Base-by-base conservation (phyloP, 352 stramenopile genomes). In the Peronosclerospora sorghi region DNA sequence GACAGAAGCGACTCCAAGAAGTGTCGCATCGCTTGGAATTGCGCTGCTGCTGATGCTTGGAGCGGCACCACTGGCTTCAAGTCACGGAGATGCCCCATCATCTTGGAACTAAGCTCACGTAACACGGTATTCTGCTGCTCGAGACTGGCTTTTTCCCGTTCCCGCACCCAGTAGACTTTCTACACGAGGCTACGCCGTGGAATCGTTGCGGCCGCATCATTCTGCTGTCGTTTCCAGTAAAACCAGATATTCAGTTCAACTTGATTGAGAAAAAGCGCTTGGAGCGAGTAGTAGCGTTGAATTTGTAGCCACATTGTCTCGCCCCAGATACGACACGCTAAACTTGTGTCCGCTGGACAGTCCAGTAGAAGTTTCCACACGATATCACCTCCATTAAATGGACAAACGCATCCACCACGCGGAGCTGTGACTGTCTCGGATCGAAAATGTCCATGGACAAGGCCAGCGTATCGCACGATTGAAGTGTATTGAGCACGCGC, bases 231-330 rank as follows among this genome's bases (percentile, higher is more conserved):
- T 10, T 62, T 63, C 64, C 69, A 86, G 13, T 62, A 66, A 3
- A 45, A 45, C 78, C 78, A 90, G 14, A 87, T 68, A 32, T 76
- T 71, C 1, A 87, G 56, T 46, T 90, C 77, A 54, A 88, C 79
- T 36, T 85, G 74, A 50, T 87, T 86, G 23, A 77, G 64, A 23
- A 89, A 54, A 3, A 87, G 52, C 8, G 73, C 70, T 29, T 80
- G 59, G 2, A 89, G 32, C 7, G 70, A 69, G 26, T 83, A 83
- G 43, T 83, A 91, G 4, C 72, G 68, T 50, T 63, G 60, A 10
- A 51, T 28, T 12, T 64, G 50, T 8, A 88, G 62, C 79, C 79
- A 91, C 76, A 73, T 67, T 7, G 65, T 71, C 23, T 85, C 69
- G 2, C 57, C 54, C 67, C 65, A 85, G 12, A 63, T 51, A 0